Base-by-base conservation (phyloP, 139 green algal species). In the Chlorella vulgaris region DNA sequence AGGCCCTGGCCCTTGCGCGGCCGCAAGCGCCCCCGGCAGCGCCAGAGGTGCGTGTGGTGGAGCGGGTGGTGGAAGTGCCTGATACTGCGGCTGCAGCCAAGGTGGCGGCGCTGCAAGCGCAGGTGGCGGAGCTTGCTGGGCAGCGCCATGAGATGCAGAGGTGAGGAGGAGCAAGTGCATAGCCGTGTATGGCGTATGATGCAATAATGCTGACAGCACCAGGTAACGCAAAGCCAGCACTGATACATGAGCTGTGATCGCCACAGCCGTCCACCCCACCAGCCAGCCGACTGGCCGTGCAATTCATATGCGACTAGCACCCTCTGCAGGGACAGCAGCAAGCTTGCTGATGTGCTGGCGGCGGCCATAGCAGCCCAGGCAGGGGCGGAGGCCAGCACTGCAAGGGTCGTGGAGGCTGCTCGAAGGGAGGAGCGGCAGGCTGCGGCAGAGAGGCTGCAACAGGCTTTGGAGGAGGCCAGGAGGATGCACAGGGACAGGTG, bases 241-340 rank as follows among this genome's bases (percentile, higher is more conserved):
- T n/a, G n/a, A n/a, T n/a, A n/a, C n/a, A n/a, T n/a, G n/a, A n/a
- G n/a, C n/a, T n/a, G n/a, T n/a, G n/a, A n/a, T n/a, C n/a, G n/a
- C n/a, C n/a, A n/a, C n/a, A n/a, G n/a, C n/a, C n/a, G n/a, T n/a
- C n/a, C n/a, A n/a, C n/a, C n/a, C n/a, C n/a, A n/a, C n/a, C n/a
- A n/a, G n/a, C n/a, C n/a, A n/a, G n/a, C n/a, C n/a, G n/a, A n/a
- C n/a, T n/a, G n/a, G n/a, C n/a, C n/a, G n/a, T n/a, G n/a, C n/a
- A n/a, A n/a, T n/a, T n/a, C n/a, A n/a, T n/a, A n/a, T n/a, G n/a
- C n/a, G n/a, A n/a, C n/a, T n/a, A n/a, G n/a, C n/a, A n/a, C n/a
- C n/a, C n/a, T n/a, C 31, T 42, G 60, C 61, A 81, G 76, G 76
- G 76, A 81, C 22, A 82, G 65, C 33, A 35, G 42, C 42, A 82